phyloP scores from a whole-genome alignment of 1,284 basidiomycete species.

The Butyriboletus pseudospeciosus region DNA sequence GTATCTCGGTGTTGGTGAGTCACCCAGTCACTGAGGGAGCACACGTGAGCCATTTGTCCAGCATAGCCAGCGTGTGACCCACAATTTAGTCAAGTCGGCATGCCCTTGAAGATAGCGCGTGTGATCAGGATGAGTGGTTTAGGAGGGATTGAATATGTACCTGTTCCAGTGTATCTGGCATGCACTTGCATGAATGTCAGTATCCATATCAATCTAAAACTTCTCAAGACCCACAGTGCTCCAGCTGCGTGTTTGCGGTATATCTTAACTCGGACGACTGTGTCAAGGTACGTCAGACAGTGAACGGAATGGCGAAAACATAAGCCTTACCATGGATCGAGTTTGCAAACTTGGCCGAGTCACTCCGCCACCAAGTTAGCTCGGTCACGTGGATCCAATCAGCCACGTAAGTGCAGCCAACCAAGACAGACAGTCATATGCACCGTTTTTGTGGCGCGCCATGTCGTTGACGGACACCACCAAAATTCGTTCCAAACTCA shows the following conservation, averaged over 20 bases:
- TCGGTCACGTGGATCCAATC: slow-evolving; percentile 10
- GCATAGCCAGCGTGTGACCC: slow-evolving; percentile 31
- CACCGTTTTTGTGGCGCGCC: background rate
- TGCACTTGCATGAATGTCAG: slow-evolving; percentile 59
- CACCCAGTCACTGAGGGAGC: slow-evolving; percentile 81
- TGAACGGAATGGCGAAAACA: background rate
- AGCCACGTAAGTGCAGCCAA: background rate
- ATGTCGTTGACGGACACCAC: slow-evolving; percentile 59
- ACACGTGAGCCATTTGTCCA: slow-evolving; percentile 4
- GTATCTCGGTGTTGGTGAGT: slow-evolving; percentile 98
- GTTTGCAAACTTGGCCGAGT: background rate
- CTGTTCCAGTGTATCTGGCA: slow-evolving; percentile 92
- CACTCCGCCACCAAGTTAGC: slow-evolving; percentile 5
- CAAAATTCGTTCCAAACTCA: slow-evolving; percentile 53
- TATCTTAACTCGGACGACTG: slow-evolving; percentile 87
- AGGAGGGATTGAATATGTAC: slow-evolving; percentile 38
- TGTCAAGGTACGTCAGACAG: slow-evolving; percentile 5
- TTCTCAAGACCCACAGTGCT: slow-evolving; percentile 64
- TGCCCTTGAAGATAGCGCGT: slow-evolving; percentile 54
- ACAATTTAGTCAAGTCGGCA: slow-evolving; percentile 94
- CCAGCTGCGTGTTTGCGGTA: slow-evolving; percentile 89
- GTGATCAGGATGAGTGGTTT: slow-evolving; percentile 4
- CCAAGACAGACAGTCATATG: background rate
- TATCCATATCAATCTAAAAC: slow-evolving; percentile 1
- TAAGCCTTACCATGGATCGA: slow-evolving; percentile 20